Percentiles rank a stretch among this genome's conserved stretches.
phyloP scores from a whole-genome alignment of 2,329 filamentous ascomycete genomes.

The Xylariaceae sp. region DNA sequence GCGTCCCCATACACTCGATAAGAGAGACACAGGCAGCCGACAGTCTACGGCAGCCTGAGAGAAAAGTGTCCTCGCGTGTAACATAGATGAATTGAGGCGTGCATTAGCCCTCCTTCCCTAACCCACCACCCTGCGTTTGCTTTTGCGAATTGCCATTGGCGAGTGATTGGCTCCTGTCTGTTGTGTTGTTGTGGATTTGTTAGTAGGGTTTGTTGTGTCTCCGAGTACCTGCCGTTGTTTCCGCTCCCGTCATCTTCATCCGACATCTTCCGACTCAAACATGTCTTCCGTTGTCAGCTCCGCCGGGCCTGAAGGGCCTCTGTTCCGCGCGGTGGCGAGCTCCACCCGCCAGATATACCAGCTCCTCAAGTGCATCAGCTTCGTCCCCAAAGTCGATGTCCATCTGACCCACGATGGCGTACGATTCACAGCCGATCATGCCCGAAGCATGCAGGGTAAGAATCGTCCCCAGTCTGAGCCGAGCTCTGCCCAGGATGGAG shows the following conservation, averaged over 20 bases:
- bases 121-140: no score
- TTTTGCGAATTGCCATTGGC: no score
- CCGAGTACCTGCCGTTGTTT: conserved; percentile 1
- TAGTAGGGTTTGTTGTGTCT: conserved; percentile 8
- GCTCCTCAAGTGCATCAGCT: conserved; percentile 57
- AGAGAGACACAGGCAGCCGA: no score
- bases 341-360: conserved; percentile 74
- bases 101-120: conserved; percentile 19
- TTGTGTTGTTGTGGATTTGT: conserved; percentile 21
- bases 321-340: conserved; percentile 74
- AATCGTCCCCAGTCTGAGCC: background rate
- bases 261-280: conserved; percentile 6
- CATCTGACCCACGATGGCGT: conserved; percentile 84
- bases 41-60: no score
- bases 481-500: background rate
- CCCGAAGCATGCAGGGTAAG: conserved; percentile 85
- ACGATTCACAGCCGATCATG: conserved; percentile 83
- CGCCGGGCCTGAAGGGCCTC: conserved; percentile 38
- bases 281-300: conserved; percentile 26
- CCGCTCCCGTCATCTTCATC: background rate
- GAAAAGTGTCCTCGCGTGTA: conserved; percentile 29
- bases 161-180: no score
- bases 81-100: conserved; percentile 39
- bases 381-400: conserved; percentile 56
- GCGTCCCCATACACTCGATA: conserved; percentile 22